Evolutionary conservation across 257 asterid genomes (phyloP).

Genomic region (Lantana camara): DNA sequence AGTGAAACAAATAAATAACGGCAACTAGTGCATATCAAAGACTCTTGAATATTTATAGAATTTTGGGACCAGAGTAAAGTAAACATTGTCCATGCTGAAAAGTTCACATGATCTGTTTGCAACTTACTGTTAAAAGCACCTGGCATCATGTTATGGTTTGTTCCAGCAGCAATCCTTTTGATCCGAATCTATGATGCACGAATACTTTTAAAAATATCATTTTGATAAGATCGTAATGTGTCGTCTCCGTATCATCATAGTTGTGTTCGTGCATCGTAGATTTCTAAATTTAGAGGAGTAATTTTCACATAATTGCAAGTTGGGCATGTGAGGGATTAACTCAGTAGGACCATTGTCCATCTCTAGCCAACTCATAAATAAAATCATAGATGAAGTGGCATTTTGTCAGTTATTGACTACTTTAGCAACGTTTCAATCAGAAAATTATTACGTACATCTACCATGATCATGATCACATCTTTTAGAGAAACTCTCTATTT

Average conservation of each 20-base stretch:
- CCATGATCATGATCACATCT: slow-evolving; percentile 25
- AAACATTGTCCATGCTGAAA: slow-evolving; percentile 14
- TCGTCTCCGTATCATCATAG: no score
- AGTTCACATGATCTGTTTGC: slow-evolving; percentile 10
- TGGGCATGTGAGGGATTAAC: slow-evolving; percentile 50
- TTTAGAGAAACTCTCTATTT: slow-evolving; percentile 27
- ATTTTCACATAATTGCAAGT: slow-evolving; percentile 43
- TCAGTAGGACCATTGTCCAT: slow-evolving; percentile 40
- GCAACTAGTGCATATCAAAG: no score
- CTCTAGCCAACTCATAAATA: slow-evolving; percentile 45
- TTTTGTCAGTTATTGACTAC: slow-evolving; percentile 56
- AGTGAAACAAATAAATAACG: no score
- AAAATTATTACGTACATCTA: slow-evolving; percentile 38
- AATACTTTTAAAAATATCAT: no score
- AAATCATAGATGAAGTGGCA: slow-evolving; percentile 55
- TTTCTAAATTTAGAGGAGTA: no score
- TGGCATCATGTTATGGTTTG: slow-evolving; percentile 23
- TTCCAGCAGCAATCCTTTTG: slow-evolving; percentile 25
- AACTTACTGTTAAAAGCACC: slow-evolving; percentile 22
- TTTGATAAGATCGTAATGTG: no score
- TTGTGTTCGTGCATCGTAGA: no score
- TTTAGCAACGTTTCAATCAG: slow-evolving; percentile 41
- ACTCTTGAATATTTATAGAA: no score
- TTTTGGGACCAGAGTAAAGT: no score
- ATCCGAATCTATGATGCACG: no score